A percentile compares a stretch with the other conserved stretches of the same genome.
phyloP scores from a whole-genome alignment of 108 stramenopile species.

The Fistulifera pelliculosa region DNA sequence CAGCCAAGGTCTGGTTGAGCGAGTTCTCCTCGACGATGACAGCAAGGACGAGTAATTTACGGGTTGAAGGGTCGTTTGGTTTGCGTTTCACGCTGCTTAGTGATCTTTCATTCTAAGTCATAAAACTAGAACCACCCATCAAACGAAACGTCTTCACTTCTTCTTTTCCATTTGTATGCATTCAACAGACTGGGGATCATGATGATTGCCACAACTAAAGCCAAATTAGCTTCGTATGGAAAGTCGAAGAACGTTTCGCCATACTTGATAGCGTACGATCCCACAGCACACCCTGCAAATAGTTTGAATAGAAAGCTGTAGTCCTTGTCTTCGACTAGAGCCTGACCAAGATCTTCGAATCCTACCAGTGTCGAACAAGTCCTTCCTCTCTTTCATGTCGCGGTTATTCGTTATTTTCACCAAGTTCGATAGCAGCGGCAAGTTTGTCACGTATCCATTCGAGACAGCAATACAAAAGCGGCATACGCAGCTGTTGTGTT shows the following conservation, averaged over 20 bases:
- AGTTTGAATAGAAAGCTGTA: slow-evolving; percentile 67
- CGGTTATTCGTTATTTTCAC: background rate
- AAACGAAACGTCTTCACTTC: slow-evolving; percentile 63
- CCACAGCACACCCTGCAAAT: slow-evolving; percentile 63
- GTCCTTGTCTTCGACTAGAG: slow-evolving; percentile 56
- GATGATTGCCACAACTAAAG: slow-evolving; percentile 48
- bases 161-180: slow-evolving; percentile 78
- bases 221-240: slow-evolving; percentile 58
- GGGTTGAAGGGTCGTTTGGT: background rate
- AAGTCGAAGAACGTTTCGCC: slow-evolving; percentile 63
- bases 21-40: background rate
- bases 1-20: background rate
- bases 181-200: slow-evolving; percentile 58
- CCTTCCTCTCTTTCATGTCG: background rate
- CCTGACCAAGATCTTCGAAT: slow-evolving; percentile 74
- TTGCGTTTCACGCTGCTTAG: too few relatives aligned
- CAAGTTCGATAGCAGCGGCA: background rate
- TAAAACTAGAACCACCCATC: slow-evolving; percentile 85
- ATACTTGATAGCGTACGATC: slow-evolving; percentile 69
- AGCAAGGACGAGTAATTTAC: background rate
- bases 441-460: slow-evolving; percentile 48
- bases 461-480: slow-evolving; percentile 61
- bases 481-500: slow-evolving; percentile 73
- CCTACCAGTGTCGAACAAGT: slow-evolving; percentile 34
- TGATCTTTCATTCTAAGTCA: too few relatives aligned